phyloP scores from a whole-genome alignment of 2,329 filamentous ascomycete genomes.

The Penicillium vulpinum region DNA sequence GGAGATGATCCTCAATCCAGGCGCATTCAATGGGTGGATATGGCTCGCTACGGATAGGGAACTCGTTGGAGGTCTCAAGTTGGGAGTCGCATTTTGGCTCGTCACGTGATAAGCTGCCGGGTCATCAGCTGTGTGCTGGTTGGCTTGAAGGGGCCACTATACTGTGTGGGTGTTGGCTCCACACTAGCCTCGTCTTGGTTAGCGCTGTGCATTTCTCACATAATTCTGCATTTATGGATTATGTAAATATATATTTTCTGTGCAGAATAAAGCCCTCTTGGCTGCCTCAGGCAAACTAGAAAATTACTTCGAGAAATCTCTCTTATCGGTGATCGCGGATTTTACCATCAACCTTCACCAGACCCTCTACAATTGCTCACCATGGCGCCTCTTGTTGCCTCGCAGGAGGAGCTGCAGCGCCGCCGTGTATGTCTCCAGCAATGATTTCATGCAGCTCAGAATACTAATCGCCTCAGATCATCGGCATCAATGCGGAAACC shows the following conservation, averaged over 20 bases:
- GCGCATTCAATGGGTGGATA: constrained; percentile 38
- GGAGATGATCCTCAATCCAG: constrained; percentile 38
- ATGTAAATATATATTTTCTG: background rate
- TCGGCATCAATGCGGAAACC: constrained; percentile 85
- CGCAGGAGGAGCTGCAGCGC: constrained; percentile 45
- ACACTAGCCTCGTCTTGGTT: background rate
- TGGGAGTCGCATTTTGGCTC: constrained; percentile 37
- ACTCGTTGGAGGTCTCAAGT: constrained; percentile 29
- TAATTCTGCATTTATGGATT: background rate
- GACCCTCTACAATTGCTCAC: constrained; percentile 13
- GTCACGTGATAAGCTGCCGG: constrained; percentile 39
- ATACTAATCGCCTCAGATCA: constrained; percentile 57
- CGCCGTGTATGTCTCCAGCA: constrained; percentile 40
- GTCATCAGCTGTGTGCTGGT: constrained; percentile 40
- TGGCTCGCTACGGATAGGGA: constrained; percentile 32
- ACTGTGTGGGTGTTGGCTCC: constrained; percentile 11
- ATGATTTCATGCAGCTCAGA: background rate
- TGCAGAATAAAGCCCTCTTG: constrained; percentile 21
- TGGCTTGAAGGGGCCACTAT: constrained; percentile 25
- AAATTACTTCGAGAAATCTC: constrained; percentile 37
- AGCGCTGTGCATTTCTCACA: background rate
- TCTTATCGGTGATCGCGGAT: constrained; percentile 29
- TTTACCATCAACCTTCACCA: constrained; percentile 20
- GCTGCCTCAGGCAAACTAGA: constrained; percentile 32
- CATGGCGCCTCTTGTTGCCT: constrained; percentile 47